Conservation (phyloP, 768 basidiomycete genomes). For the Neoboletus subvelutipes region DNA sequence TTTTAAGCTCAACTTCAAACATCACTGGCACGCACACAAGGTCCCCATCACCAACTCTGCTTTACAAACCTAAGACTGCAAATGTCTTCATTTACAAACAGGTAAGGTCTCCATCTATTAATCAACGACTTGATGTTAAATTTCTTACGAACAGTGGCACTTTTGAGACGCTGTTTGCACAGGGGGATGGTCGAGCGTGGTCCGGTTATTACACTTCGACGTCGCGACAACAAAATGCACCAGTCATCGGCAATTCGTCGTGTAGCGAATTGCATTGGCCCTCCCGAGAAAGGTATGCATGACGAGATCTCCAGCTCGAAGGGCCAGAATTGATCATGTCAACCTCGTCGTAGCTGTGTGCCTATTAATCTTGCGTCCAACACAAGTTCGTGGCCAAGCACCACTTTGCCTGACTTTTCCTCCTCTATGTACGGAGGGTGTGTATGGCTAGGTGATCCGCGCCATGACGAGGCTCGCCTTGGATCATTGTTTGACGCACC, state of each 20-base stretch:
- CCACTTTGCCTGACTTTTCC: background rate
- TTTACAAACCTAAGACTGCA: background rate
- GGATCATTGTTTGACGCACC: background rate
- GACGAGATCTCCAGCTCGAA: background rate
- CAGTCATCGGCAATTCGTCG: background rate
- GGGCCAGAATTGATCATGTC: background rate
- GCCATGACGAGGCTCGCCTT: background rate
- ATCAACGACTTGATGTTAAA: background rate
- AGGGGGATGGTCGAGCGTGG: background rate
- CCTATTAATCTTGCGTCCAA: background rate
- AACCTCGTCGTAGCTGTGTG: background rate
- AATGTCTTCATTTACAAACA: conserved; percentile 11
- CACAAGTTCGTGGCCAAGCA: conserved; percentile 2
- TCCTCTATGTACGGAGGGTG: background rate
- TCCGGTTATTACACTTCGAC: background rate
- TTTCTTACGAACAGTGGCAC: background rate
- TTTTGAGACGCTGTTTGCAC: background rate
- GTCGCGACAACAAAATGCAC: conserved; percentile 3
- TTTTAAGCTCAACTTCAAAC: conserved; percentile 9
- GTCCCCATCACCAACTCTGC: background rate
- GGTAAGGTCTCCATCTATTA: conserved; percentile 7
- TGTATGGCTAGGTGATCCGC: background rate
- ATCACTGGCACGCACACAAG: background rate
- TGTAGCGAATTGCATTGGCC: background rate
- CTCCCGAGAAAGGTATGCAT: conserved; percentile 14